Percentiles rank a stretch among this genome's conserved stretches.
Conservation (phyloP, 2,329 filamentous ascomycete genomes). For the Chaetomium olivaceum region DNA sequence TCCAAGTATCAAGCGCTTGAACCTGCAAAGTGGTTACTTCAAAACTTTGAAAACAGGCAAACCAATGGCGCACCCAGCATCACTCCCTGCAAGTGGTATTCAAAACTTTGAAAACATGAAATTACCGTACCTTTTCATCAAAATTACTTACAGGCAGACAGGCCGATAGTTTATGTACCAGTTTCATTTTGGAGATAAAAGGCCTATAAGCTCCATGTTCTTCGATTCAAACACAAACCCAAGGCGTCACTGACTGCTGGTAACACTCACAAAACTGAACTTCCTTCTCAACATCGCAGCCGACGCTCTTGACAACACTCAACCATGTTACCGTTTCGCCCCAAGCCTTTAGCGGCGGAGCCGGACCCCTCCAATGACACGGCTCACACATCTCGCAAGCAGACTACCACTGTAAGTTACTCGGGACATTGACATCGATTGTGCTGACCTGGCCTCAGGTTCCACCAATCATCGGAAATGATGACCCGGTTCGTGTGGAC, state of each 20-base stretch:
- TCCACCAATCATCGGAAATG: not conserved
- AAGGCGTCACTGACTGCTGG: not conserved
- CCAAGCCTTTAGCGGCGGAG: not conserved
- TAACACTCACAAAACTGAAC: not conserved
- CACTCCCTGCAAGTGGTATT: not conserved
- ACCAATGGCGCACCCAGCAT: not conserved
- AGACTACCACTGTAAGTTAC: conserved; percentile 1
- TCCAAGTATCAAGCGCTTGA: not conserved
- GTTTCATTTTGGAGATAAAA: not conserved
- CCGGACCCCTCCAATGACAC: not conserved
- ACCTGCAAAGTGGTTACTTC: no score
- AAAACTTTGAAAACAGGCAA: no score
- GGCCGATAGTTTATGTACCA: not conserved
- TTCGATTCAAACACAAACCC: not conserved
- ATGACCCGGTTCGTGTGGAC: not conserved
- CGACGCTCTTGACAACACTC: not conserved
- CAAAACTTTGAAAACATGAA: conserved; percentile 2
- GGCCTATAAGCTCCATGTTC: not conserved
- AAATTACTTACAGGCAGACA: not conserved
- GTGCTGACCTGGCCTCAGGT: not conserved
- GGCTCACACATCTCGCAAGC: not conserved
- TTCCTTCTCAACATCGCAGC: not conserved
- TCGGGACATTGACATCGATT: not conserved
- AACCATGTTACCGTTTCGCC: conserved; percentile 3
- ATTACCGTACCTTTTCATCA: not conserved